These are phyloP conservation scores for Volvox africanus DNA, from an alignment of 139 green algal species.

Conservation along the genomic window DNA sequence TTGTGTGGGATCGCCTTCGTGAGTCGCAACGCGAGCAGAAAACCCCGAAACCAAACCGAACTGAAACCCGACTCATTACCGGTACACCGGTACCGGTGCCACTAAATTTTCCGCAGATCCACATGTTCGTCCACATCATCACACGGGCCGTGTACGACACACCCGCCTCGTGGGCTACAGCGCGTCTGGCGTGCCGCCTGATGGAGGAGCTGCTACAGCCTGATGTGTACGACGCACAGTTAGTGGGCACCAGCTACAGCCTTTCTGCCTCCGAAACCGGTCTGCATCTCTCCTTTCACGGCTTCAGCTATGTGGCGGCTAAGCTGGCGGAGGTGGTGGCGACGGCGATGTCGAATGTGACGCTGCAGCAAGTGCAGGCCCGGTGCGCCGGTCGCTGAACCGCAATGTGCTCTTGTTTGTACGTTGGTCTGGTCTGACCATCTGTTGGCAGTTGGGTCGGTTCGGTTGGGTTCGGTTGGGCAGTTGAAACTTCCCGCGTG, in stretches of 20 bases:
- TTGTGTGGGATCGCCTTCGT: no score
- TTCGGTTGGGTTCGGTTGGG: no score
- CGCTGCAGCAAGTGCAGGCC: slow-evolving; percentile 15
- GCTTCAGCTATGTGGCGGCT: slow-evolving; percentile 55
- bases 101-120: slow-evolving; percentile 29
- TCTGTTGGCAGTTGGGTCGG: not conserved
- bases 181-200: slow-evolving; percentile 53
- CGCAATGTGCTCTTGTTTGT: no score
- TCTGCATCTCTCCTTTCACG: slow-evolving; percentile 43
- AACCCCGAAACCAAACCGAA: no score
- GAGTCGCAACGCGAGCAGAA: no score
- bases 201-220: slow-evolving; percentile 58
- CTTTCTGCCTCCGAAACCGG: slow-evolving; percentile 50
- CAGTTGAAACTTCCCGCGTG: no score
- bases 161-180: slow-evolving; percentile 47
- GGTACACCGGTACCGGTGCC: no score
- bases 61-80: no score
- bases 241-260: slow-evolving; percentile 50
- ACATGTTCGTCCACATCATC: slow-evolving; percentile 56
- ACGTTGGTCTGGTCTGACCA: not conserved
- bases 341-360: slow-evolving; percentile 16
- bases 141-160: slow-evolving; percentile 52
- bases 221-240: slow-evolving; percentile 59
- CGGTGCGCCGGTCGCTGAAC: slow-evolving; percentile 10
- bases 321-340: slow-evolving; percentile 54